Percentiles rank a stretch among this genome's conserved stretches.
phyloP scores from a whole-genome alignment of 2,329 filamentous ascomycete genomes.

The Xylariales sp. region DNA sequence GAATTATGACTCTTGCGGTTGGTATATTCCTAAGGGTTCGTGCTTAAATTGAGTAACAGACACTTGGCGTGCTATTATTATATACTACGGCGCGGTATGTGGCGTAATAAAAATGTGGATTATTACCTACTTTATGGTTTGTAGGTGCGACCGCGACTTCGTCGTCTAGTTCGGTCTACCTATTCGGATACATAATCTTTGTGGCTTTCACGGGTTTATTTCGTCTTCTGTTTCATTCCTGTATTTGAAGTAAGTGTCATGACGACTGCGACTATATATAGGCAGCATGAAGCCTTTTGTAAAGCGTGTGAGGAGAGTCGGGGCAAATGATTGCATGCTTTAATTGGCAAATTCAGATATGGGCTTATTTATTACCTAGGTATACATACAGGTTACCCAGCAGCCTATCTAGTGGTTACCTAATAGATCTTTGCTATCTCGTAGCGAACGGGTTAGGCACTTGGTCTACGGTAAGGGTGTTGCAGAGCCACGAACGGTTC shows the following conservation, averaged over 20 bases:
- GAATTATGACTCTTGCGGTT: background rate
- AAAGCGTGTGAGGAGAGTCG: background rate
- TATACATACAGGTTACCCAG: no score
- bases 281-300: background rate
- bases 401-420: no score
- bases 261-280: no score
- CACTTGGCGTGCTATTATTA: background rate
- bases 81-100: background rate
- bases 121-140: background rate
- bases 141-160: background rate
- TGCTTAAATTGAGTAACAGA: background rate
- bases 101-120: background rate
- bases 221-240: no score
- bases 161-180: background rate
- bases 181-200: background rate
- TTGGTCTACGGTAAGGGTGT: background rate
- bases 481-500: conserved; percentile 33
- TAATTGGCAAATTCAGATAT: conserved; percentile 9
- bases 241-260: background rate
- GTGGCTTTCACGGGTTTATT: background rate
- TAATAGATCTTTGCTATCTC: no score
- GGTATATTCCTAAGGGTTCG: background rate
- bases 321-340: background rate
- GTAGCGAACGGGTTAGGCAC: background rate
- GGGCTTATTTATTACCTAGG: background rate